Percentiles rank a stretch among this genome's conserved stretches.
Conservation (phyloP, 169 alveolate genomes). For the Cryptosporidium meleagridis region DNA sequence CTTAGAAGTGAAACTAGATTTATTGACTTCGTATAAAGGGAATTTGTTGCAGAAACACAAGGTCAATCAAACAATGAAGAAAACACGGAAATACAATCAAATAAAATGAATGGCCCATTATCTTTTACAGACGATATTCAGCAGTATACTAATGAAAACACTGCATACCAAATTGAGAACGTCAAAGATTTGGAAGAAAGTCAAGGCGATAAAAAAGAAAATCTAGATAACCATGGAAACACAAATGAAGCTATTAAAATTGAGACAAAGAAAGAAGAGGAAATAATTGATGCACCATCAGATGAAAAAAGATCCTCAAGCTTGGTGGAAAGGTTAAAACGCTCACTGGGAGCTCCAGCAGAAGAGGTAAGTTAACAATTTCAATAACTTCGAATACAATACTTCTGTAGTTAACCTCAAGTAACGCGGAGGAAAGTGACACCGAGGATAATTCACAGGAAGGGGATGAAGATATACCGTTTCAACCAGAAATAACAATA, state of each 20-base stretch:
- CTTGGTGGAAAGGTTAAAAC: conserved; percentile 34
- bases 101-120: conserved; percentile 45
- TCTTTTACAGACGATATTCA: conserved; percentile 24
- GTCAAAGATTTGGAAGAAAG: neutral
- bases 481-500: conserved; percentile 41
- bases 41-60: neutral
- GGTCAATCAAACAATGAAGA: neutral
- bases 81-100: neutral
- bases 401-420: neutral
- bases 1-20: neutral
- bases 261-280: neutral
- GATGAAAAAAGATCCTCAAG: conserved; percentile 1
- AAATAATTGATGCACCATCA: conserved; percentile 46
- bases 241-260: neutral
- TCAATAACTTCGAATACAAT: neutral
- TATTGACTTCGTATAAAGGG: neutral
- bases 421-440: neutral
- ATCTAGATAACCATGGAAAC: neutral
- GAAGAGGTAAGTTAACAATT: conserved; percentile 16
- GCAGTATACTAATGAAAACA: neutral
- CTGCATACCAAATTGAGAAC: neutral
- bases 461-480: conserved; percentile 10
- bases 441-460: conserved; percentile 1
- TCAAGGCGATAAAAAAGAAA: neutral
- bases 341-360: conserved; percentile 27